Conservation (phyloP, 2,329 filamentous ascomycete species). For the Stagonosporopsis rhizophila region DNA sequence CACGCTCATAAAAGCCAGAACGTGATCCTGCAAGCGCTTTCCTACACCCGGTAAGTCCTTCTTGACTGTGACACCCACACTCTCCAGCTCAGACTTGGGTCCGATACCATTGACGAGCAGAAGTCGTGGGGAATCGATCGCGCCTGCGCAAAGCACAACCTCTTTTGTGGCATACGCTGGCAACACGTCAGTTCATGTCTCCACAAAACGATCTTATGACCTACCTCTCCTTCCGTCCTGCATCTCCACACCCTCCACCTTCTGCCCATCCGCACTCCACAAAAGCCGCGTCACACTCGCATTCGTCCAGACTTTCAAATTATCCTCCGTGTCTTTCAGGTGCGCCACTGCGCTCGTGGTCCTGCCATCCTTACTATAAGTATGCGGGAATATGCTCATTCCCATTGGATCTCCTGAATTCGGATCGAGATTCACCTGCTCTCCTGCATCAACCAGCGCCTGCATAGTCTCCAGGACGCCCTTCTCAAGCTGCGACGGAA, state of each 20-base stretch:
- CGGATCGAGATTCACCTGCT: slow-evolving; percentile 64
- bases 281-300: slow-evolving; percentile 51
- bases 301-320: slow-evolving; percentile 61
- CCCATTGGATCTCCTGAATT: slow-evolving; percentile 47
- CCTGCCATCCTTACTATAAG: slow-evolving; percentile 46
- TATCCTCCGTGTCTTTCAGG: slow-evolving; percentile 54
- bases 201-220: background rate
- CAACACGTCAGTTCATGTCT: background rate
- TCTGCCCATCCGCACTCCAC: slow-evolving; percentile 34
- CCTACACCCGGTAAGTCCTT: slow-evolving; percentile 53
- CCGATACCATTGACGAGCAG: slow-evolving; percentile 60
- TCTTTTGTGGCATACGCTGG: slow-evolving; percentile 36
- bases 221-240: slow-evolving; percentile 43
- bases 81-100: slow-evolving; percentile 50
- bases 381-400: slow-evolving; percentile 43
- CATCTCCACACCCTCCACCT: slow-evolving; percentile 38
- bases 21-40: slow-evolving; percentile 56
- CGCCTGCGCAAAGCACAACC: slow-evolving; percentile 43
- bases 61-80: slow-evolving; percentile 52
- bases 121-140: slow-evolving; percentile 49
- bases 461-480: slow-evolving; percentile 63
- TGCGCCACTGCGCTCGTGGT: slow-evolving; percentile 45
- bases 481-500: slow-evolving; percentile 63
- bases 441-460: slow-evolving; percentile 62
- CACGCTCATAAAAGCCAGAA: slow-evolving; percentile 56